Conservation (phyloP, 306 rosid genomes). For the Elaeagnus macrophylla region DNA sequence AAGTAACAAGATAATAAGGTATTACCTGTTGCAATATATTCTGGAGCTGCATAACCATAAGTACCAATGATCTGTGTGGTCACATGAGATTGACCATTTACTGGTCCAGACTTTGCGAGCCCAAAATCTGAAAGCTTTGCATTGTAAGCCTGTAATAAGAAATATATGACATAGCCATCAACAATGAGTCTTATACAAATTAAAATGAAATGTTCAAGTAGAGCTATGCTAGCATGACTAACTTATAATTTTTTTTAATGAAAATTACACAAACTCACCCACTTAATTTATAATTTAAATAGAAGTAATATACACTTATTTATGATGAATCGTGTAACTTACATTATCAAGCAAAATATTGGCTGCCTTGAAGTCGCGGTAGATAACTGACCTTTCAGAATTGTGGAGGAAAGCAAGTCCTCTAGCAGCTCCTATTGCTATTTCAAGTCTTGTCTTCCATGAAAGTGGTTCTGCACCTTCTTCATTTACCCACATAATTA, state of each 20-base stretch:
- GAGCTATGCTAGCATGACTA: too few species aligned
- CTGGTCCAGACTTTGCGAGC: constrained; percentile 70
- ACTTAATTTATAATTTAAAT: too few species aligned
- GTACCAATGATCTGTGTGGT: constrained; percentile 68
- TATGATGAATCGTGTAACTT: background rate
- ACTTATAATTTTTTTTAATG: too few species aligned
- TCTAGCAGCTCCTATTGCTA: constrained; percentile 78
- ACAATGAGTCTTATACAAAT: too few species aligned
- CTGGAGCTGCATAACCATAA: constrained; percentile 84
- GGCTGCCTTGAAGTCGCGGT: constrained; percentile 79
- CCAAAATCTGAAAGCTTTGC: constrained; percentile 88
- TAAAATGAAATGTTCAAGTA: too few species aligned
- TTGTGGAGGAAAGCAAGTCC: constrained; percentile 61
- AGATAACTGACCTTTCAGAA: constrained; percentile 58
- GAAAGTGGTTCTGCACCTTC: constrained; percentile 57
- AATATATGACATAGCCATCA: too few species aligned
- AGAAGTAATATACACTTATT: too few species aligned
- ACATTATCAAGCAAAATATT: constrained; percentile 72
- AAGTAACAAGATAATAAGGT: too few species aligned
- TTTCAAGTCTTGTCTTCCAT: constrained; percentile 58
- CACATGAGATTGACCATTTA: constrained; percentile 51
- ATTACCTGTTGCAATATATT: constrained; percentile 81
- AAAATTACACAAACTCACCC: too few species aligned
- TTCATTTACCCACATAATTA: constrained; percentile 2
- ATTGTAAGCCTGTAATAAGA: constrained; percentile 30